phyloP scores from a whole-genome alignment of 192 early-diverging fungal species.

The Ramicandelaber brevisporus region DNA sequence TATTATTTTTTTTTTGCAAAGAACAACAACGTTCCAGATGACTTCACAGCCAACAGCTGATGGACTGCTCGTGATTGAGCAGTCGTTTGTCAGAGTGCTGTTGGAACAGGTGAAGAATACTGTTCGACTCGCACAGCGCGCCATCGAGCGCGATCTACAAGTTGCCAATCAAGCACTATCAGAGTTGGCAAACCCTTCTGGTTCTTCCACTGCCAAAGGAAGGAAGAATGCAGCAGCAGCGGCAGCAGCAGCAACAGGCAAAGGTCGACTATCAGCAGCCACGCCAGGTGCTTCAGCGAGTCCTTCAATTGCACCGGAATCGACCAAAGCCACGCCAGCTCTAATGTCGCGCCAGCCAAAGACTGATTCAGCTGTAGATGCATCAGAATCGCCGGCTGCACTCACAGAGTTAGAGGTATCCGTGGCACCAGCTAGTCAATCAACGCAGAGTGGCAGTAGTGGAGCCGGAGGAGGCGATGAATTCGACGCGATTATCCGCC shows the following conservation, averaged over 20 bases:
- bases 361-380: not conserved
- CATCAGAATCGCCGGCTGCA: no score
- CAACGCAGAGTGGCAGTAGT: constrained; percentile 15
- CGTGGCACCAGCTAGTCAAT: constrained; percentile 7
- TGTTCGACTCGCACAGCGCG: no score
- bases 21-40: constrained; percentile 20
- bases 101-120: constrained; percentile 61
- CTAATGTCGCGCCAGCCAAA: not conserved
- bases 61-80: constrained; percentile 73
- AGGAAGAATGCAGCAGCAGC: no score
- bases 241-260: constrained; percentile 42
- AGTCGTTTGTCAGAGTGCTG: constrained; percentile 87
- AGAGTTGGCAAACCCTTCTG: not conserved
- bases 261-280: constrained; percentile 46
- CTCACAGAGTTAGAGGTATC: no score
- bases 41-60: constrained; percentile 48
- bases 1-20: constrained; percentile 8
- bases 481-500: constrained; percentile 34
- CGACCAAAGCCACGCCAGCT: not conserved
- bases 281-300: constrained; percentile 5
- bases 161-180: not conserved
- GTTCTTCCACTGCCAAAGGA: not conserved
- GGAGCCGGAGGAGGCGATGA: constrained; percentile 24
- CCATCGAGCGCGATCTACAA: no score
- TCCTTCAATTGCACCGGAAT: constrained; percentile 1